Evolutionary conservation across 331 rosid genomes (phyloP).

Genomic region (Stylosanthes scabra): DNA sequence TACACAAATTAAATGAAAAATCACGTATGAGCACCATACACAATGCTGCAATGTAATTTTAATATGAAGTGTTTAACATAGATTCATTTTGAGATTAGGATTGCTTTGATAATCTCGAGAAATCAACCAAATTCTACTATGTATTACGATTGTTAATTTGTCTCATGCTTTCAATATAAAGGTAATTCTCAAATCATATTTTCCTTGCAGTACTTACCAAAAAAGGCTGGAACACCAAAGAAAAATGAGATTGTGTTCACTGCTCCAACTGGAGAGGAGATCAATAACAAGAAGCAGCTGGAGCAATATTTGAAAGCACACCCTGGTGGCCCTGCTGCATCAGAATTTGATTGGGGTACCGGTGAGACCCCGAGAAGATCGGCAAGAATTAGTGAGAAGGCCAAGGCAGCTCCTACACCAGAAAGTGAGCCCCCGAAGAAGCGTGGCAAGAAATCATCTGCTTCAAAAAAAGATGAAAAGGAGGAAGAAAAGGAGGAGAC

Average conservation of each 20-base stretch:
- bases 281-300: constrained; percentile 73
- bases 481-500: constrained; percentile 55
- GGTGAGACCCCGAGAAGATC: constrained; percentile 99
- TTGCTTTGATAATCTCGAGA: constrained; percentile 27
- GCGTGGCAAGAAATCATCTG: constrained; percentile 64
- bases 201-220: constrained; percentile 78
- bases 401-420: constrained; percentile 57
- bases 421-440: constrained; percentile 76
- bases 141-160: constrained; percentile 26
- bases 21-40: constrained; percentile 8
- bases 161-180: constrained; percentile 19
- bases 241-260: constrained; percentile 84
- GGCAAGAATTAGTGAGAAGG: constrained; percentile 89
- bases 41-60: neutral
- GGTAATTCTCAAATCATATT: constrained; percentile 38
- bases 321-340: constrained; percentile 77
- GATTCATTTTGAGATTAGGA: neutral
- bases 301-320: constrained; percentile 93
- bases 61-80: constrained; percentile 16
- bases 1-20: neutral
- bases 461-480: constrained; percentile 59
- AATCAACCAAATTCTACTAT: constrained; percentile 32
- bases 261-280: constrained; percentile 95
- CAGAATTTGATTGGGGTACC: constrained; percentile 97
- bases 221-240: constrained; percentile 85